Base-by-base conservation (phyloP, 2,329 filamentous ascomycete species). In the Pestalotiopsis sp. region DNA sequence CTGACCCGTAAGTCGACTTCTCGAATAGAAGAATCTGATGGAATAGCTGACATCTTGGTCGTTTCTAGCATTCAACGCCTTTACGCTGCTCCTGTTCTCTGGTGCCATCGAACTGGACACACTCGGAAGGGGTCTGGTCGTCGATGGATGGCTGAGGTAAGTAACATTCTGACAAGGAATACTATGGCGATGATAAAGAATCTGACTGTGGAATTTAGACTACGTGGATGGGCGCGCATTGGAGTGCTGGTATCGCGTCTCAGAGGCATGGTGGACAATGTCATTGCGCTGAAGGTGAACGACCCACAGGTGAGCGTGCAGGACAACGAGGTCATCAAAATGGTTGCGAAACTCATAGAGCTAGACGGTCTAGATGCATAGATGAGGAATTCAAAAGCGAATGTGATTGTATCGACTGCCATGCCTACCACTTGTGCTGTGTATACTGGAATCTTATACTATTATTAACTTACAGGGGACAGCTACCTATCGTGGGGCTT, bases 191-290 rank as follows among this genome's bases (percentile, higher is more conserved):
- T 59, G 27, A 68, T 52, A 3, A 61, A 17, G 20, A 31, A 60
- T 5, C 4, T 12, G 7, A 31, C 3, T 7, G 4, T 41, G 12
- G 80, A 88, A 59, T 14, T n/a, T 52, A 79, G 76, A 45, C 83
- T 99, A 40, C 87, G 94, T 27, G 96, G 96, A 0, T 99, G 96
- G 96, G 95, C 96, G 1, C 89, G 96, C 61, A 96, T 99, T 71
- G 96, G 95, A 38, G 95, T 98, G 13, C 80, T 99, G 73, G 92
- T 97, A 2, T 93, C 92, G 60, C 86, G 95, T 71, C 81, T 99
- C 73, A 87, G 96, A 71, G 90, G 90, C 68, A 93, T 98, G 90
- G 86, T 99, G 66, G 96, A 99, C 82, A 89, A 91, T 72, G 85
- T 97, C 70, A 88, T 99, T 75, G 92, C 92, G 68, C 85, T 87